These are phyloP conservation scores for Saraca asoca DNA, from an alignment of 331 rosid genomes.

Conservation along the genomic window DNA sequence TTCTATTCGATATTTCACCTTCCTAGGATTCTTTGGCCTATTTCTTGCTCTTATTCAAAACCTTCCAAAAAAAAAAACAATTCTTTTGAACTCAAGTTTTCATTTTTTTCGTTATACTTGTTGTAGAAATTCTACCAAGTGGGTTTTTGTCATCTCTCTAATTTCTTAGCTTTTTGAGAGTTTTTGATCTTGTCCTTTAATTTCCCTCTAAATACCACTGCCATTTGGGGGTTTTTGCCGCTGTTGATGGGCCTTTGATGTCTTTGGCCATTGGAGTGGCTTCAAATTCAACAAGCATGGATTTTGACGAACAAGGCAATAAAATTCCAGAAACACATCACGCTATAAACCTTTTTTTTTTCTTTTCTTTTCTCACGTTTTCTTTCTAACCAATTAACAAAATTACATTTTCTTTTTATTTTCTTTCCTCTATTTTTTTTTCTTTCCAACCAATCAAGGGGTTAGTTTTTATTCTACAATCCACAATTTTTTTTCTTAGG, in stretches of 20 bases:
- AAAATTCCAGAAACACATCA: slow-evolving; percentile 35
- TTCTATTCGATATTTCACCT: slow-evolving; percentile 35
- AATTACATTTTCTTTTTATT: too few relatives aligned
- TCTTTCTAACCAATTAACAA: too few relatives aligned
- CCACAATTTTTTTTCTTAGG: too few relatives aligned
- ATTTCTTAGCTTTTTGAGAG: slow-evolving; percentile 13
- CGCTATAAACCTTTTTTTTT: too few relatives aligned
- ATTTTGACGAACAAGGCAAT: slow-evolving; percentile 60
- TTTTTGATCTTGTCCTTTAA: slow-evolving; percentile 10
- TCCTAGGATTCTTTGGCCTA: slow-evolving; percentile 64
- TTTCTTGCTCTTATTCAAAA: slow-evolving; percentile 24
- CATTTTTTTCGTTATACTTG: slow-evolving; percentile 37
- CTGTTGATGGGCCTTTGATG: slow-evolving; percentile 58
- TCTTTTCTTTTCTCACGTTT: too few relatives aligned
- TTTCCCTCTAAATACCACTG: slow-evolving; percentile 30
- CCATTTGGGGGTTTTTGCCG: slow-evolving; percentile 29
- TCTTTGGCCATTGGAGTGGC: slow-evolving; percentile 52
- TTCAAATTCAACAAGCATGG: slow-evolving; percentile 66
- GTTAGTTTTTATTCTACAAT: too few relatives aligned
- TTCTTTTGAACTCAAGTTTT: slow-evolving; percentile 38
- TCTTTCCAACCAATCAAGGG: too few relatives aligned
- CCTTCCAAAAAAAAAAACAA: neutral
- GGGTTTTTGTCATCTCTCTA: slow-evolving; percentile 40
- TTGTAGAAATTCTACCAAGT: slow-evolving; percentile 54
- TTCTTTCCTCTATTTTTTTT: too few relatives aligned